A percentile compares a stretch with the other conserved stretches of the same genome.
Evolutionary conservation across 139 green algal species (phyloP).

Genomic region (Auxenochlorella pyrenoidosa): DNA sequence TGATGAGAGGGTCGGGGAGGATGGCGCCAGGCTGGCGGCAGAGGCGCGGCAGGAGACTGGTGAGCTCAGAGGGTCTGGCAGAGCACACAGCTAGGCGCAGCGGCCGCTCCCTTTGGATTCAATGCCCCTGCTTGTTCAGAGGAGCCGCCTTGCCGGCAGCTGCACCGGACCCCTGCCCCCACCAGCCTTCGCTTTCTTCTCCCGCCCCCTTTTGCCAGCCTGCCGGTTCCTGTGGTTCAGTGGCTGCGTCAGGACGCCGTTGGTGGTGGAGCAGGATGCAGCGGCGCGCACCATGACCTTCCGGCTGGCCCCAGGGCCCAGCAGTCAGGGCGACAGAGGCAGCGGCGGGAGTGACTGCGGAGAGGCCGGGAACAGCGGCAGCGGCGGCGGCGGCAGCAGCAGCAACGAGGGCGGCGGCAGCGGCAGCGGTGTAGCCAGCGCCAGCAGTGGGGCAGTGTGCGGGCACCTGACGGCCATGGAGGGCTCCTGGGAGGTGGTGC

Average conservation of each 20-base stretch:
- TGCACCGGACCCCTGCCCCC: no score
- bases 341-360: neutral
- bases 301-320: neutral
- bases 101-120: no score
- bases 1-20: neutral
- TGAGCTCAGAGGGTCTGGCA: neutral
- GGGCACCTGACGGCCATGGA: constrained; percentile 16
- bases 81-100: no score
- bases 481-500: neutral
- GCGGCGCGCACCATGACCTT: neutral
- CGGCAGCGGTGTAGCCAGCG: no score
- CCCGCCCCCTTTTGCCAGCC: neutral
- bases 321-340: neutral
- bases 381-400: neutral
- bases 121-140: no score
- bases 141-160: no score
- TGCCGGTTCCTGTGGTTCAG: constrained; percentile 7
- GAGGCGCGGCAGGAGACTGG: constrained; percentile 6
- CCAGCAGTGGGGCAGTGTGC: neutral
- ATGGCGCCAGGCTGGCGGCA: neutral
- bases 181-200: no score
- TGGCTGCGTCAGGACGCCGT: constrained; percentile 3
- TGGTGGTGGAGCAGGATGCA: neutral
- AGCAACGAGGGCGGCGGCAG: neutral
- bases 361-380: neutral